Percentiles rank a stretch among this genome's conserved stretches.
Evolutionary conservation across 495 filamentous ascomycete species (phyloP).

Genomic region (Neurospora sp.): DNA sequence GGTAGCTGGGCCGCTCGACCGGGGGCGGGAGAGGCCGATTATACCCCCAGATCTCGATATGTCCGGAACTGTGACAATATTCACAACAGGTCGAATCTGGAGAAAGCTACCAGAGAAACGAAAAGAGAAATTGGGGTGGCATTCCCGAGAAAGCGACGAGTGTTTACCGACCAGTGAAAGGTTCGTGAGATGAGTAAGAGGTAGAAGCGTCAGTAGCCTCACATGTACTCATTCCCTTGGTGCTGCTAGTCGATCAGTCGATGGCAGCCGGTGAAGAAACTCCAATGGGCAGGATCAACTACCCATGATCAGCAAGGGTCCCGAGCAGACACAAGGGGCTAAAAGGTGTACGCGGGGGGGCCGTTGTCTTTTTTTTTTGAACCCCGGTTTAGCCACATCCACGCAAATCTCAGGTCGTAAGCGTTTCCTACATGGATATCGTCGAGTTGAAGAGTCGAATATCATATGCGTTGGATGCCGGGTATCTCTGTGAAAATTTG

Average conservation of each 20-base stretch:
- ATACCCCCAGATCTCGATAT: background rate
- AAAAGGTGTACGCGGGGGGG: constrained; percentile 9
- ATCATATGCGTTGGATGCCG: background rate
- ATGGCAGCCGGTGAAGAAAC: constrained; percentile 7
- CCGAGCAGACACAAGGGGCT: constrained; percentile 10
- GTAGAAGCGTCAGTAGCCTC: background rate
- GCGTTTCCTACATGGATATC: background rate
- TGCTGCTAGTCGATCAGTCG: constrained; percentile 23
- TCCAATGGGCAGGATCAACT: constrained; percentile 12
- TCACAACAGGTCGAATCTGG: background rate
- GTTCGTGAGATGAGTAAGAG: background rate
- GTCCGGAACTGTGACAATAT: background rate
- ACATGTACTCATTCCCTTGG: constrained; percentile 9
- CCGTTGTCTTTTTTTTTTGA: background rate
- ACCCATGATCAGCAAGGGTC: constrained; percentile 17
- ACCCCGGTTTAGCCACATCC: constrained; percentile 7
- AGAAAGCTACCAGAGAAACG: background rate
- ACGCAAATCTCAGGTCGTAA: background rate
- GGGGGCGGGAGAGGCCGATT: constrained; percentile 11
- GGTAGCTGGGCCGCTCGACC: constrained; percentile 3
- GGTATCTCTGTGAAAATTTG: background rate
- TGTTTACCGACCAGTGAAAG: background rate
- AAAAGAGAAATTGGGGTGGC: background rate
- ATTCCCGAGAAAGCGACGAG: background rate
- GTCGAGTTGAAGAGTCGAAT: background rate